Base-by-base conservation (phyloP, 805 yeast species). In the Blastobotrys muscicola region DNA sequence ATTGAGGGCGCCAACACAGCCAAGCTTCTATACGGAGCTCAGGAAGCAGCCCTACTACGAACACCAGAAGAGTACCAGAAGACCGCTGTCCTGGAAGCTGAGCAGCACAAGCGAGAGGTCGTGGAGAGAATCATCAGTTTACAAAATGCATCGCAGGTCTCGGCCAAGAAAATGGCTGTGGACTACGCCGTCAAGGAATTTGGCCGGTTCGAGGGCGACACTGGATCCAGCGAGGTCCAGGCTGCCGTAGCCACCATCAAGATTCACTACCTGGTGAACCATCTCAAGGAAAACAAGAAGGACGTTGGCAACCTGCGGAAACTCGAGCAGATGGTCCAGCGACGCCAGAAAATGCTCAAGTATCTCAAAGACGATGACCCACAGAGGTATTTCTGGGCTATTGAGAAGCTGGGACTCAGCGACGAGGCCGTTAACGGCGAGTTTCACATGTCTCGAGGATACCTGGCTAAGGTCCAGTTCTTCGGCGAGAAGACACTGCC, bases 221-320 rank as follows among this genome's bases (percentile, higher is more conserved):
- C 96, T 1, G 97, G 95, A 2, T 85, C 95, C 1, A 78, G 94
- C 43, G 97, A 90, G 65, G 96, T 89, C 20, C 97, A 89, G 64
- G 96, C 97, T 2, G 97, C 97, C 2, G 74, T 85, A 23, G 67
- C 81, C 67, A 86, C 97, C 0, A 80, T 85, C 39, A 76, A 76
- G 56, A 85, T 92, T 53, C 84, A 82, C 52, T 79, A 76, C 50
- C 69, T 85, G 49, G 85, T 85, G 68, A 73, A 76, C 36, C 96
- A 89, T 58, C 72, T 83, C 44, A 71, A 74, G 53, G 70, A 75
- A 41, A 70, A 79, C 58, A 80, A 78, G 51, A 82, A 87, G 60
- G 97, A 90, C 65, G 68, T 74, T 52, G 69, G 71, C 35, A 80
- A 80, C 53, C 77, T 79, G 44, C 80, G 92, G 57, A 64, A 69